Percentiles rank a stretch among this genome's conserved stretches.
These are phyloP conservation scores for Sextonia rubra DNA, from an alignment of 164 flowering plant species.

Conservation along the genomic window DNA sequence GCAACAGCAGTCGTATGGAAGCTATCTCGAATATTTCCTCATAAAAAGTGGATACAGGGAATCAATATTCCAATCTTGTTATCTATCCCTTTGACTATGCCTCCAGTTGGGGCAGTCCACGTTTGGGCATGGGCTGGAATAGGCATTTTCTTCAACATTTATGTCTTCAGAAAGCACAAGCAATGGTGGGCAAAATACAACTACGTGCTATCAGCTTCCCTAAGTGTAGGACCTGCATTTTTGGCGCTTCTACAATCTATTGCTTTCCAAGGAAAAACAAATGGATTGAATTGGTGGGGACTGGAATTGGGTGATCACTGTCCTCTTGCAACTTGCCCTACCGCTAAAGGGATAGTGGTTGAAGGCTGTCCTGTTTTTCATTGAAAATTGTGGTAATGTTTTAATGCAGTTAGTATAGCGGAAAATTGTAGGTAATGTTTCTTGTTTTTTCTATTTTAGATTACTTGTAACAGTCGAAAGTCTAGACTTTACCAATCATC, in stretches of 20 bases:
- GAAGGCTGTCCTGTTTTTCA: conserved; percentile 3
- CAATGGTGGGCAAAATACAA: conserved; percentile 3
- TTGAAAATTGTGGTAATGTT: background rate
- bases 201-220: conserved; percentile 1
- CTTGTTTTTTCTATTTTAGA: no score
- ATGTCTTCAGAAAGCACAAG: background rate
- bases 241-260: background rate
- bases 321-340: conserved; percentile 5
- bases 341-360: conserved; percentile 1
- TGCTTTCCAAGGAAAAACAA: background rate
- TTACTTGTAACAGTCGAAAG: no score
- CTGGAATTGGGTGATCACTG: background rate
- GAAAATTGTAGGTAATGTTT: no score
- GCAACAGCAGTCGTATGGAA: background rate
- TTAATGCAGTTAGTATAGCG: no score
- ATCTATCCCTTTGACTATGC: background rate
- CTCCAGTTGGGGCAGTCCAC: background rate
- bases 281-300: background rate
- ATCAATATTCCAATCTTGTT: conserved; percentile 16
- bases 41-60: conserved; percentile 38
- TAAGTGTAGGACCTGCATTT: background rate
- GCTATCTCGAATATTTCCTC: background rate
- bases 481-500: no score
- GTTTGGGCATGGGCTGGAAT: background rate
- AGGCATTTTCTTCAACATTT: background rate